phyloP scores from a whole-genome alignment of 352 stramenopile species.

The Pythium oligandrum region DNA sequence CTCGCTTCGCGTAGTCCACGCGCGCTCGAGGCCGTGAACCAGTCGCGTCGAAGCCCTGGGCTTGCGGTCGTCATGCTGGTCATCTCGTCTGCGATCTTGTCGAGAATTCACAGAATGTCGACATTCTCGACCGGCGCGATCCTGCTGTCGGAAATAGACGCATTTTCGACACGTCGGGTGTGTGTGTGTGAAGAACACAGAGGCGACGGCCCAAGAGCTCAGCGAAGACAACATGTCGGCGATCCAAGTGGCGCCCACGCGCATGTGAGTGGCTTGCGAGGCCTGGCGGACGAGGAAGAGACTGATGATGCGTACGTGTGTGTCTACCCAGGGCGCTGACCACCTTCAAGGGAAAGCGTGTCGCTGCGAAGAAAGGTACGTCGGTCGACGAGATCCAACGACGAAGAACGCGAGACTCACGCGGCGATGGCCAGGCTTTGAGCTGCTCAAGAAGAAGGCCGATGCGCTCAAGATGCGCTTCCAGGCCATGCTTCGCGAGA shows the following conservation, averaged over 20 bases:
- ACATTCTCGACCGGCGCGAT: too few species aligned
- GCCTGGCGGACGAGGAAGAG: not conserved
- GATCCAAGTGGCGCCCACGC: slow-evolving; percentile 68
- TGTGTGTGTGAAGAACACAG: too few species aligned
- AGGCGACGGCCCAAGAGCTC: too few species aligned
- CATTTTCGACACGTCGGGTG: too few species aligned
- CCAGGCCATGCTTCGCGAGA: slow-evolving; percentile 83
- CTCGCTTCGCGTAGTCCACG: slow-evolving; percentile 27
- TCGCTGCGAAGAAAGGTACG: slow-evolving; percentile 83
- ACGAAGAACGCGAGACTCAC: not conserved
- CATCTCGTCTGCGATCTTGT: too few species aligned
- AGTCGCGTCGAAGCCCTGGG: slow-evolving; percentile 22
- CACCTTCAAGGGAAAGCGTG: slow-evolving; percentile 77
- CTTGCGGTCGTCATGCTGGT: too few species aligned
- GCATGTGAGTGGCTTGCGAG: slow-evolving; percentile 49
- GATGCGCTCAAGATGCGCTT: slow-evolving; percentile 98
- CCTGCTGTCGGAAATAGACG: too few species aligned
- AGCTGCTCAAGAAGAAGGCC: slow-evolving; percentile 96
- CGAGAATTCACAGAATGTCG: too few species aligned
- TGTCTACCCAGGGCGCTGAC: slow-evolving; percentile 60
- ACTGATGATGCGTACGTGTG: too few species aligned
- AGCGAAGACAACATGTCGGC: slow-evolving; percentile 25
- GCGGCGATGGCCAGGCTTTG: slow-evolving; percentile 41
- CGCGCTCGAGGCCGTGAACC: slow-evolving; percentile 40
- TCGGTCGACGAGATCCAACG: too few species aligned